phyloP scores from a whole-genome alignment of 495 filamentous ascomycete genomes.

The Lindgomyces ingoldianus region DNA sequence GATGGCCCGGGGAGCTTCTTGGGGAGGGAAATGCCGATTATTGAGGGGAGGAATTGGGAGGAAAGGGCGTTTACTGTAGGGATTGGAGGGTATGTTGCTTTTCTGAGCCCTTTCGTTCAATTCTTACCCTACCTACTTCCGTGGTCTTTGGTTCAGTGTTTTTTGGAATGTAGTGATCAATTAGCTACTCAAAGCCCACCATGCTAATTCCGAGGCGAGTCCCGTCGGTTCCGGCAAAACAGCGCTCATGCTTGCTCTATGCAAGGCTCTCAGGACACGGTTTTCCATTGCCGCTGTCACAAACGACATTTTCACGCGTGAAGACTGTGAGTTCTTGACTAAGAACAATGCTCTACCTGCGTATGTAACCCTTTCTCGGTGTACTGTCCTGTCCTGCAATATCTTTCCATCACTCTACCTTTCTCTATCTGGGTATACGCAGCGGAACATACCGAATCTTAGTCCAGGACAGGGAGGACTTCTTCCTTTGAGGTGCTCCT shows the following conservation, averaged over 20 bases:
- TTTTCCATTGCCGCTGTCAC: conserved; percentile 94
- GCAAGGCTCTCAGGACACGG: conserved; percentile 69
- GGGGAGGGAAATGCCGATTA: conserved; percentile 89
- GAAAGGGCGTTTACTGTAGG: conserved; percentile 93
- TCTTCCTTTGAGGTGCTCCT: too few relatives aligned
- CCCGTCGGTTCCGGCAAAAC: conserved; percentile 98
- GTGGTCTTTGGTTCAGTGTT: too few relatives aligned
- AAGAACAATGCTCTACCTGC: conserved; percentile 79
- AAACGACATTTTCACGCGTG: conserved; percentile 97
- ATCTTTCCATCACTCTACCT: not conserved
- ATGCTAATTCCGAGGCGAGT: conserved; percentile 54
- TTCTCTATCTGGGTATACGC: too few relatives aligned
- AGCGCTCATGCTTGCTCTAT: conserved; percentile 89
- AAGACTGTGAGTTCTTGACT: conserved; percentile 96
- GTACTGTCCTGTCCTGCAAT: not conserved
- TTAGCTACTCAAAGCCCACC: too few relatives aligned
- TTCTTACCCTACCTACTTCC: too few relatives aligned
- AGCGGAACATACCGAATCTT: too few relatives aligned
- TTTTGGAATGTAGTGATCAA: too few relatives aligned
- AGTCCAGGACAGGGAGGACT: too few relatives aligned
- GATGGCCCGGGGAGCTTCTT: conserved; percentile 89
- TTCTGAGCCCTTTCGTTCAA: not conserved
- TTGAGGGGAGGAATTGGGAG: conserved; percentile 83
- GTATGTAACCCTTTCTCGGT: conserved; percentile 7
- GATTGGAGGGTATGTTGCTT: conserved; percentile 80